Percentiles rank a stretch among this genome's conserved stretches.
Conservation (phyloP, 2,329 filamentous ascomycete species). For the Knufia petricola region DNA sequence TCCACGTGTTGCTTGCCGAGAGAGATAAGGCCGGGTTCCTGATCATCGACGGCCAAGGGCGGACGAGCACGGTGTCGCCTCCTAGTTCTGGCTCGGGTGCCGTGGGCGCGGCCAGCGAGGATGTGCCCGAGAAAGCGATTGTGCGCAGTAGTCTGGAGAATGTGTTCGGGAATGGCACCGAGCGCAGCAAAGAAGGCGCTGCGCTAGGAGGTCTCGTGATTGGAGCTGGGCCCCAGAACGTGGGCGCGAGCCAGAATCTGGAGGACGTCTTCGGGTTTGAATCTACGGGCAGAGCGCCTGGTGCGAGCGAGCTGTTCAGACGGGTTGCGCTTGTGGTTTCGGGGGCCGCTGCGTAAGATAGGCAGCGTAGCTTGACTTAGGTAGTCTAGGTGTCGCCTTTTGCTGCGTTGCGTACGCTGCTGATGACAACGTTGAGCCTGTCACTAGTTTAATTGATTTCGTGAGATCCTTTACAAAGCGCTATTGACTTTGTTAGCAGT, state of each 20-base stretch:
- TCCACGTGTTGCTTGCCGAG: slow-evolving; percentile 6
- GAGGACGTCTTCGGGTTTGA: slow-evolving; percentile 14
- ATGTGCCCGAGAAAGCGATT: not conserved
- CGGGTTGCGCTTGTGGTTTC: slow-evolving; percentile 9
- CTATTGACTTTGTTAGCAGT: too few relatives aligned
- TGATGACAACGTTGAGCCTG: too few relatives aligned
- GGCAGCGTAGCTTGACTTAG: too few relatives aligned
- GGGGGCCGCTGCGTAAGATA: not conserved
- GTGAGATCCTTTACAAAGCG: too few relatives aligned
- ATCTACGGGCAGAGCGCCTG: slow-evolving; percentile 14
- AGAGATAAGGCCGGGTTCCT: slow-evolving; percentile 4
- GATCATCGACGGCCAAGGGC: not conserved
- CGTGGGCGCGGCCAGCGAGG: not conserved
- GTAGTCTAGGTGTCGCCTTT: too few relatives aligned
- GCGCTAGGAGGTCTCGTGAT: too few relatives aligned
- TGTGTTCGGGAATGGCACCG: slow-evolving; percentile 1
- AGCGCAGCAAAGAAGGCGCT: not conserved
- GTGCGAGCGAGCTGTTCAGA: slow-evolving; percentile 17
- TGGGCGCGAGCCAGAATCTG: slow-evolving; percentile 1
- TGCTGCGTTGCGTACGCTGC: too few relatives aligned
- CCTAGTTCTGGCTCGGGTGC: not conserved
- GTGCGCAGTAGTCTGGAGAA: slow-evolving; percentile 6
- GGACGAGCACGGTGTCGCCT: not conserved
- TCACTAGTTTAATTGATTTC: too few relatives aligned
- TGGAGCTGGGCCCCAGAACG: too few relatives aligned